These are phyloP conservation scores for Euryodendron excelsum DNA, from an alignment of 148 eudicot genomes.

Conservation along the genomic window DNA sequence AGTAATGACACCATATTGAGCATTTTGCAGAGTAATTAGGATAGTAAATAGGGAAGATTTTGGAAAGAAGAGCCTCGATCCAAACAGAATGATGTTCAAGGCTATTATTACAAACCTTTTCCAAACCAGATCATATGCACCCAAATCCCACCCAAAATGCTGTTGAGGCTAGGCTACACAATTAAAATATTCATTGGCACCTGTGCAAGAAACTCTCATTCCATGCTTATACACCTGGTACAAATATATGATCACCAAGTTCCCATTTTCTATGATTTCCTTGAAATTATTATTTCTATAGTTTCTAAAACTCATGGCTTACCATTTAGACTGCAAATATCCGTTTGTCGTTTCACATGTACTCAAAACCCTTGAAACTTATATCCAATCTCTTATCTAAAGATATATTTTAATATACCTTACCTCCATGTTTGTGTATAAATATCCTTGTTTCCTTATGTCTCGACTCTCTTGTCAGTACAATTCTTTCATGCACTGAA, in stretches of 20 bases:
- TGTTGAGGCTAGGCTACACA: background rate
- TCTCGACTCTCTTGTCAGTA: background rate
- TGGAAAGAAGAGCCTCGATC: constrained; percentile 1
- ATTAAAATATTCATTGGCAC: background rate
- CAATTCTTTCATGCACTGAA: background rate
- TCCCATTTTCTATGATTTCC: background rate
- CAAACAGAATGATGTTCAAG: background rate
- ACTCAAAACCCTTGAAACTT: background rate
- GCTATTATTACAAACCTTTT: background rate
- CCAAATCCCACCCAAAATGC: background rate
- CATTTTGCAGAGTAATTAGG: background rate
- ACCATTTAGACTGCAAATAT: background rate
- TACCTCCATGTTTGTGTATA: background rate
- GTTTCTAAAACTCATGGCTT: background rate
- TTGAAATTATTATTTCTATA: background rate
- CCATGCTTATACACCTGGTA: background rate
- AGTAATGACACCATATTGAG: background rate
- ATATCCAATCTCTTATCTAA: background rate
- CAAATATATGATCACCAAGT: background rate
- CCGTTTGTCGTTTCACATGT: background rate
- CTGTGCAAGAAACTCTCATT: background rate
- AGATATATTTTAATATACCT: background rate
- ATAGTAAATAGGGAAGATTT: constrained; percentile 1
- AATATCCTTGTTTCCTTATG: background rate
- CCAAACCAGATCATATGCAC: background rate